Evolutionary conservation across 2,329 filamentous ascomycete species (phyloP), one percentile per base, ranked within the genome.

Genomic region (Botrytis hyacinthi): DNA sequence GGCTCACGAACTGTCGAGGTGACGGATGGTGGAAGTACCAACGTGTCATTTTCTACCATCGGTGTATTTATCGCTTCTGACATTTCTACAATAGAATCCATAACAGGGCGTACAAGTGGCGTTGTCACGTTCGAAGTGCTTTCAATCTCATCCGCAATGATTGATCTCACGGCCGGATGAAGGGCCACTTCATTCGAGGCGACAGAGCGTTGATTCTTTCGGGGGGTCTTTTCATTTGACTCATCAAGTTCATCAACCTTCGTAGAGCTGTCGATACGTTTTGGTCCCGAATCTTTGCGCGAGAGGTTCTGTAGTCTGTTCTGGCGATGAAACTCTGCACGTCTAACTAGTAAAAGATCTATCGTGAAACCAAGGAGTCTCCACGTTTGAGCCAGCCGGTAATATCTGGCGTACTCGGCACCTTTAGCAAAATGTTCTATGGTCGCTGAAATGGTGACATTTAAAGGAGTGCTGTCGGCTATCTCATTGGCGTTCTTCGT

Each of bases 331-430:
- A 88, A 89, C 61, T 88, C 85, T 1, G 87, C 88, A 42, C 89
- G 84, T 44, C 85, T 84, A 26, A 82, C 82, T 2, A 91, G 83
- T 1, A 91, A 82, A 20, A 90, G 80, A 32, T 83, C 82, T 76
- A 89, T 85, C 16, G 86, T 86, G 77, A 87, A 90, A 0, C 86
- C 85, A 32, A 91, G 78, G 20, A 91, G 84, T 44, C 88, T 86
- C 89, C 89, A 91, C 1, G 88, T 90, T 78, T 91, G 89, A 8
- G 89, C 88, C 0, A 91, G 83, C 1, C 89, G 85, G 78, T 88
- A 91, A 66, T 88, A 83, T 46, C 85, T 86, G 32, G 87, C 85
- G 4, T 82, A 82, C 76, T 91, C 88, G 2, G 89, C 87, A n/a
- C 87, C 86, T 37, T 81, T 82, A 4, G 88, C 89, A 77, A 87